Evolutionary conservation across 805 yeast genomes (phyloP).

Genomic region (Zygosaccharomyces kombuchaensis): DNA sequence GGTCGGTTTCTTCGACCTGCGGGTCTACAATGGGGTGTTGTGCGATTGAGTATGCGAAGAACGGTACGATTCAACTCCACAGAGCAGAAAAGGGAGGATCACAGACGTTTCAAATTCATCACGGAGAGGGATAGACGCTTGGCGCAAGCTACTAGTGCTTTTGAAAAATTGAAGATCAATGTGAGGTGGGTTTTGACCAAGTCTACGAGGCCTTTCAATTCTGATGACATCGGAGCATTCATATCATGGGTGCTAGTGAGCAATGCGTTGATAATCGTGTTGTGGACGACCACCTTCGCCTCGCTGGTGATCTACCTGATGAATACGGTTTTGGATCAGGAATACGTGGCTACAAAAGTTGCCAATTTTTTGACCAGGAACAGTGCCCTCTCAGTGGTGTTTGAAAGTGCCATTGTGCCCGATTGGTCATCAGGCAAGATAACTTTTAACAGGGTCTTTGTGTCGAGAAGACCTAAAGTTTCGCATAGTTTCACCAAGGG

Average conservation of each 20-base stretch:
- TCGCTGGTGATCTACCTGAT: slow-evolving; percentile 71
- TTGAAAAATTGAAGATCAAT: slow-evolving; percentile 43
- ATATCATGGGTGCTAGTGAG: slow-evolving; percentile 91
- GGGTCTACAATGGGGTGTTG: not conserved
- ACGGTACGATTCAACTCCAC: not conserved
- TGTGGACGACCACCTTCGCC: slow-evolving; percentile 91
- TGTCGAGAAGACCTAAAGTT: slow-evolving; percentile 69
- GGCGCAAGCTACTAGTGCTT: slow-evolving; percentile 40
- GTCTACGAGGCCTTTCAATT: slow-evolving; percentile 77
- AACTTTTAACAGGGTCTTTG: slow-evolving; percentile 77
- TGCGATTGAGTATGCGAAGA: not conserved
- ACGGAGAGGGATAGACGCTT: slow-evolving; percentile 31
- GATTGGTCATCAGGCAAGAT: slow-evolving; percentile 89
- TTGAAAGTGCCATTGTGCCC: slow-evolving; percentile 92
- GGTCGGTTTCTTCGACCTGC: not conserved
- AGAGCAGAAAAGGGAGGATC: not conserved
- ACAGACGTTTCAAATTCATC: slow-evolving; percentile 19
- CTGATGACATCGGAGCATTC: slow-evolving; percentile 89
- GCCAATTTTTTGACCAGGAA: slow-evolving; percentile 84
- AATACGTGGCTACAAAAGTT: slow-evolving; percentile 70
- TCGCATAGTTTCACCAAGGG: slow-evolving; percentile 58
- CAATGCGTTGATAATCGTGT: slow-evolving; percentile 67
- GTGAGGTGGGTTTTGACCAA: slow-evolving; percentile 72
- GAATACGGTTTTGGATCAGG: slow-evolving; percentile 57
- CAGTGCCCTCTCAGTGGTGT: slow-evolving; percentile 75